Base-by-base conservation (phyloP, 176 grass and related monocot species). In the Rhynchospora pubera region DNA sequence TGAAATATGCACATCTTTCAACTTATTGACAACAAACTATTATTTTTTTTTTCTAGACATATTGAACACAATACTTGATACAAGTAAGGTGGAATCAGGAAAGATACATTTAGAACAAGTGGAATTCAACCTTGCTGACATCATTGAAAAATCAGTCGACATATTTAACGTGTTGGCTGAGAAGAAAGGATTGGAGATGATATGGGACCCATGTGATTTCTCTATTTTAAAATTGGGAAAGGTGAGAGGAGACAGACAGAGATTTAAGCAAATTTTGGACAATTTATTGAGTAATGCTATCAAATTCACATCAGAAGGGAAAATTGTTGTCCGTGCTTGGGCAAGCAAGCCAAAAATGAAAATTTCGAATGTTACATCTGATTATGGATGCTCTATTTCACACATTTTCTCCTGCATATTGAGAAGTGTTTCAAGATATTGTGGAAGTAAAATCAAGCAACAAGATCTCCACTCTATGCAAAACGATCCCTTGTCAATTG, bases 131-230 rank as follows among this genome's bases (percentile, higher is more conserved):
- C 89, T 97, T 55, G 22, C 84, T 7, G 78, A 92, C 14, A 84
- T 97, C 34, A 77, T 97, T 66, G 91, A 97, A 69, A 91, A 97
- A 84, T 97, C 90, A 0, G 46, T 86, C 16, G 91, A 97, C 79
- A 82, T 89, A 65, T 83, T 75, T 8, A 91, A 91, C 5, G 80
- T 92, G 5, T 55, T 85, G 9, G 92, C 79, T 34, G 72, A 90
- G 44, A 72, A 70, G 39, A 90, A 83, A 66, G 90, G 91, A 0
- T 15, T 97, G 1, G 94, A 97, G 56, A 85, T 97, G 58, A 59
- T 94, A 7, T 97, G 94, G 94, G 94, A 97, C 52, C 91, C 94
- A 3, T 94, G 91, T 10, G 90, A 97, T 79, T 86, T 88, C 59
- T 94, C 94, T 0, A 72, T 92, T 34, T 30, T 97, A 6, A 83